Conservation (phyloP, 441 rosid species). For the Pelargonium australe region DNA sequence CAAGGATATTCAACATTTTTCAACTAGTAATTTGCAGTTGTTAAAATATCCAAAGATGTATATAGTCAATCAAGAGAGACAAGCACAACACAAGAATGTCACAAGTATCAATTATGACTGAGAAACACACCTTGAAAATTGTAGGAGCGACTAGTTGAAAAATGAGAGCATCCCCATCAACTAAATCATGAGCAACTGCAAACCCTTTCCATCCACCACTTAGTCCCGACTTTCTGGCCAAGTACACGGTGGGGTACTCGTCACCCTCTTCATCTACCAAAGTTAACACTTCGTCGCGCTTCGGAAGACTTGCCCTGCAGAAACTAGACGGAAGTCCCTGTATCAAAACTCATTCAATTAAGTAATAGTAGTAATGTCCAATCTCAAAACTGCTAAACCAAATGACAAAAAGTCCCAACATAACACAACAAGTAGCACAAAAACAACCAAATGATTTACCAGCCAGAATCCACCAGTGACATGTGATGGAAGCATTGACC, state of each 20-base stretch:
- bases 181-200: slow-evolving; percentile 55
- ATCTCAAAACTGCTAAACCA: not conserved
- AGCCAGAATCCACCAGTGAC: slow-evolving; percentile 77
- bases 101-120: not conserved
- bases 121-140: slow-evolving; percentile 45
- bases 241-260: slow-evolving; percentile 41
- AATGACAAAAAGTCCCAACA: not conserved
- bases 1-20: not conserved
- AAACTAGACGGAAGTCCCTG: slow-evolving; percentile 59
- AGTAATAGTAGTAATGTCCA: too few relatives aligned
- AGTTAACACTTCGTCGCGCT: slow-evolving; percentile 39
- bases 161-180: slow-evolving; percentile 60
- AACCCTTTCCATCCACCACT: slow-evolving; percentile 82
- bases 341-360: not conserved
- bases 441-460: slow-evolving; percentile 29
- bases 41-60: too few relatives aligned
- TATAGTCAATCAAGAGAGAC: not conserved
- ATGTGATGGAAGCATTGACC: slow-evolving; percentile 66
- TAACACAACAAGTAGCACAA: not conserved
- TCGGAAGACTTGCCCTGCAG: slow-evolving; percentile 44
- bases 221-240: slow-evolving; percentile 50
- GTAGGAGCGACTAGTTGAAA: slow-evolving; percentile 47
- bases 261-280: slow-evolving; percentile 50
- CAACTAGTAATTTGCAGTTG: too few relatives aligned
- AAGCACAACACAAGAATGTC: not conserved